Conservation (phyloP, 805 yeast species). For the Saccharomyces jurei region DNA sequence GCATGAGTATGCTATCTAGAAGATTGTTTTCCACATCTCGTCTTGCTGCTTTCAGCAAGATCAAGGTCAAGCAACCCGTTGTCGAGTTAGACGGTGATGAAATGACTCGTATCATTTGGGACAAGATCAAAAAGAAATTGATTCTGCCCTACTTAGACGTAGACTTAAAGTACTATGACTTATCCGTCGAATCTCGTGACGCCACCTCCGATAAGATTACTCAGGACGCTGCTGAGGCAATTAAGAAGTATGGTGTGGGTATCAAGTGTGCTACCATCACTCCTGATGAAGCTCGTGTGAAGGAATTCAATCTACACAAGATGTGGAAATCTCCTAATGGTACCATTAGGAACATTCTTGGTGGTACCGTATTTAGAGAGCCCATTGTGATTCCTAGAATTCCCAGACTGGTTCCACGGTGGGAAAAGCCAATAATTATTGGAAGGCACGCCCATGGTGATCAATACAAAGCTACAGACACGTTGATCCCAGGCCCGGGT, state of each 20-base stretch:
- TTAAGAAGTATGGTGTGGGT: constrained; percentile 67
- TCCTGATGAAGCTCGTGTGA: constrained; percentile 73
- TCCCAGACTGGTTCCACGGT: constrained; percentile 68
- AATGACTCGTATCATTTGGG: constrained; percentile 82
- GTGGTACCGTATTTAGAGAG: constrained; percentile 80
- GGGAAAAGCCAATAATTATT: constrained; percentile 77
- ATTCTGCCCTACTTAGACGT: constrained; percentile 63
- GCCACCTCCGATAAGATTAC: constrained; percentile 66
- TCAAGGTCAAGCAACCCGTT: constrained; percentile 63
- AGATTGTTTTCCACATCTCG: constrained; percentile 25
- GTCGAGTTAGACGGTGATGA: constrained; percentile 83
- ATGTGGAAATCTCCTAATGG: constrained; percentile 89
- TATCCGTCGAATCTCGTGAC: constrained; percentile 62
- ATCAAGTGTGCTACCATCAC: constrained; percentile 81
- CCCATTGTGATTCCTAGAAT: constrained; percentile 72
- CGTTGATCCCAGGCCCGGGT: constrained; percentile 55
- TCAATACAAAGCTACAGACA: constrained; percentile 75
- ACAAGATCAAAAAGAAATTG: constrained; percentile 58
- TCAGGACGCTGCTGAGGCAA: constrained; percentile 71
- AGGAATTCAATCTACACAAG: constrained; percentile 62
- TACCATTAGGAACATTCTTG: constrained; percentile 70
- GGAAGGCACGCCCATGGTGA: constrained; percentile 86
- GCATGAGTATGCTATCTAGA: constrained; percentile 13
- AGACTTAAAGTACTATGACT: constrained; percentile 69
- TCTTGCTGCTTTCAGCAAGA: constrained; percentile 32